Evolutionary conservation across 805 yeast species (phyloP), one percentile per base, ranked within the genome.

Genomic region (Martiniozyma abietophila): DNA sequence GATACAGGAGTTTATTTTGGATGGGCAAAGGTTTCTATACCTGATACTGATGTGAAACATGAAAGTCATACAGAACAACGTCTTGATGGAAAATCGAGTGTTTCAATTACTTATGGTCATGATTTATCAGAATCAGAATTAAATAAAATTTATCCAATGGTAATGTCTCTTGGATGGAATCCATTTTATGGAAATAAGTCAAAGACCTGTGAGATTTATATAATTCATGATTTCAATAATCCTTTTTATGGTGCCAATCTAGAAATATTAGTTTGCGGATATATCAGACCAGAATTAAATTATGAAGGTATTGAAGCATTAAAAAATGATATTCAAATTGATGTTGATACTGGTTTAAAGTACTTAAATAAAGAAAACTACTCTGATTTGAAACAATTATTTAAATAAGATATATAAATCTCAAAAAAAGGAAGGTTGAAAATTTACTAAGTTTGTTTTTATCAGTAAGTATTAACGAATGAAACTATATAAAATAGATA

Each of bases 141-240:
- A n/a, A 58, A 59, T 14, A 18, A 18, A 4, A 67, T 66, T 2
- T 61, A 75, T 18, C 96, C 96, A 1, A 85, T 86, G 78, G 98
- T 92, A 7, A 80, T 89, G 83, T 83, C 95, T 7, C 68, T 92
- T 14, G 99, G 99, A 1, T 84, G 86, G 82, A 92, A 92, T 52
- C 97, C 98, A 25, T 89, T 79, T 53, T 92, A 75, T 60, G 71
- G 76, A 18, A 88, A 92, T 56, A 65, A 72, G 32, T 70, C 71
- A 46, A 84, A 83, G 58, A 77, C 95, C 0, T 94, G 92, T 4
- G 94, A 92, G 49, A 64, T 92, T 16, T 96, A 92, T 56, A 69
- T 92, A 5, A 65, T 92, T 35, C 94, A 85, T 58, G 59, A 76
- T 27, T 92, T 86, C 49, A 43, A 51, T 0, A 49, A 61, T 8